Evolutionary conservation across 768 basidiomycete genomes (phyloP).

Genomic region (Naganishia onofrii): DNA sequence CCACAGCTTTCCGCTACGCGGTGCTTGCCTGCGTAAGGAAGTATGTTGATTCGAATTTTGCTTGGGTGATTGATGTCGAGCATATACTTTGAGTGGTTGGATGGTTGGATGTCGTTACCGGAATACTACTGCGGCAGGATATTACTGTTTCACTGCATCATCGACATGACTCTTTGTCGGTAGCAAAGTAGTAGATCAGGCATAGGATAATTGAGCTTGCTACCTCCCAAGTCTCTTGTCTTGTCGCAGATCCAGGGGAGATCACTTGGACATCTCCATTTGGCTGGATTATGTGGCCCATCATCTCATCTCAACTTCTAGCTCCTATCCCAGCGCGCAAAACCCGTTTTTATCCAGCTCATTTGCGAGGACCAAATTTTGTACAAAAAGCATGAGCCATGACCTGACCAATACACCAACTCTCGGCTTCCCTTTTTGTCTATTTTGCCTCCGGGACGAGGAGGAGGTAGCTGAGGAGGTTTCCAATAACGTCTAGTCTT

Average conservation of each 20-base stretch:
- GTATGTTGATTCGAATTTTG: neutral
- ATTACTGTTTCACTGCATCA: neutral
- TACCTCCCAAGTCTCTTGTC: neutral
- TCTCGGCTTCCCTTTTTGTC: neutral
- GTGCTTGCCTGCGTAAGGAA: neutral
- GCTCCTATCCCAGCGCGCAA: neutral
- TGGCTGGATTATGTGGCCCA: neutral
- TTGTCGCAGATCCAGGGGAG: slow-evolving; percentile 5
- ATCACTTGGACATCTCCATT: neutral
- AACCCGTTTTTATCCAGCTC: slow-evolving; percentile 2
- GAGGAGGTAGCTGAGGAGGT: too few relatives aligned
- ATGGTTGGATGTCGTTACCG: neutral
- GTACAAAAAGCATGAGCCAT: too few relatives aligned
- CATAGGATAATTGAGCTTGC: neutral
- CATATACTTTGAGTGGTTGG: neutral
- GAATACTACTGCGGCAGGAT: neutral
- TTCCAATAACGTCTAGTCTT: too few relatives aligned
- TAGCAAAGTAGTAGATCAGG: neutral
- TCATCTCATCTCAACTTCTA: too few relatives aligned
- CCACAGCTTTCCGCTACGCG: neutral
- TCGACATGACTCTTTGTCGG: neutral
- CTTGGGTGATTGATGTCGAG: neutral
- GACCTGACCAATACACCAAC: too few relatives aligned
- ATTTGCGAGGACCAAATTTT: neutral
- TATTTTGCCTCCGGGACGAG: too few relatives aligned